phyloP scores from a whole-genome alignment of 306 rosid genomes.

The Senna siamea region DNA sequence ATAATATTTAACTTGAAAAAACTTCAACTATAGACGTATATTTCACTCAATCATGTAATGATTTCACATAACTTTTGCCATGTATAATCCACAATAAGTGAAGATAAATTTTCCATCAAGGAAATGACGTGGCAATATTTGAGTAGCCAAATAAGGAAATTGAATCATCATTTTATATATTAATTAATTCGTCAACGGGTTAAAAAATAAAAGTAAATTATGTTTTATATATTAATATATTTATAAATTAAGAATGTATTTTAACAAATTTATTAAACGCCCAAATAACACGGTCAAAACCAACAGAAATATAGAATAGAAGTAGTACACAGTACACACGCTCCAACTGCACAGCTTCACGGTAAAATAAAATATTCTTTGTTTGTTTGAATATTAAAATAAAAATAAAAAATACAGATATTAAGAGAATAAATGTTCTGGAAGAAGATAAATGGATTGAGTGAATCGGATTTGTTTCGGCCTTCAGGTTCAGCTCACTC shows the following conservation, averaged over 20 bases:
- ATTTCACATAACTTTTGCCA: background rate
- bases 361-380: too few species aligned
- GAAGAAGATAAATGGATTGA: slow-evolving; percentile 20
- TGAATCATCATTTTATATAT: too few species aligned
- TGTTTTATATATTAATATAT: background rate
- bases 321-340: too few species aligned
- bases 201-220: background rate
- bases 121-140: background rate
- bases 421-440: slow-evolving; percentile 42
- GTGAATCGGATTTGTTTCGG: background rate
- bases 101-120: background rate
- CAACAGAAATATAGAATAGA: too few species aligned
- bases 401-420: background rate
- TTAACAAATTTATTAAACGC: too few species aligned
- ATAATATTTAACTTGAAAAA: too few species aligned
- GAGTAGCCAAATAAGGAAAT: background rate
- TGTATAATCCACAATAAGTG: background rate
- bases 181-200: too few species aligned
- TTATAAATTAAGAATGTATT: too few species aligned
- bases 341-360: too few species aligned
- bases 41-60: background rate
- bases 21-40: background rate
- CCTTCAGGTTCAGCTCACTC: background rate
- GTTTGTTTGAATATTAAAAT: too few species aligned
- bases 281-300: too few species aligned